Percentiles rank a stretch among this genome's conserved stretches.
phyloP scores from a whole-genome alignment of 2,329 filamentous ascomycete genomes.

The Trichoderma koningiopsis region DNA sequence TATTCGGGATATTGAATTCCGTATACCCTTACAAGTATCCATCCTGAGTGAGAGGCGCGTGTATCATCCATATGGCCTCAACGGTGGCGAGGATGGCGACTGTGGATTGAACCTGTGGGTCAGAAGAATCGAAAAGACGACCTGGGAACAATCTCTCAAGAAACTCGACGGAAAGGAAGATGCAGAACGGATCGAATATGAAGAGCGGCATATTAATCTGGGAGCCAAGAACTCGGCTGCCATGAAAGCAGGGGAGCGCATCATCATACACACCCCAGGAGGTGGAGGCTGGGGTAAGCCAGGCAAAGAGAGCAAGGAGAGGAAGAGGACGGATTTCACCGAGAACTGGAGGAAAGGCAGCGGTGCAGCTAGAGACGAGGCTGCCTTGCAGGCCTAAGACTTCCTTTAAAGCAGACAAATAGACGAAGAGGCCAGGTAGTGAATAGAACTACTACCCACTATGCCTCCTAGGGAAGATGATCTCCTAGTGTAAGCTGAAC shows the following conservation, averaged over 20 bases:
- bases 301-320: constrained; percentile 58
- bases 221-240: constrained; percentile 78
- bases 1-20: constrained; percentile 76
- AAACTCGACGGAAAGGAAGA: constrained; percentile 40
- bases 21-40: constrained; percentile 73
- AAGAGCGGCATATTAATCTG: constrained; percentile 68
- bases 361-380: constrained; percentile 58
- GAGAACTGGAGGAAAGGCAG: constrained; percentile 59
- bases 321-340: constrained; percentile 55
- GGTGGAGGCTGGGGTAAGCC: constrained; percentile 74
- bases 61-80: constrained; percentile 67
- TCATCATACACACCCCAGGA: constrained; percentile 76
- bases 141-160: constrained; percentile 50
- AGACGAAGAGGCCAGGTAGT: not conserved
- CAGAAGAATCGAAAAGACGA: constrained; percentile 64
- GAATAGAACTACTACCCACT: not conserved
- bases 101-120: constrained; percentile 90
- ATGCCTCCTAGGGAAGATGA: not conserved
- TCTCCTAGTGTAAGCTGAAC: not conserved
- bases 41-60: constrained; percentile 79
- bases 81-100: constrained; percentile 76
- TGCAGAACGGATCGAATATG: constrained; percentile 47
- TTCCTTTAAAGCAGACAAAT: not conserved
- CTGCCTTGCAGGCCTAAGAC: constrained; percentile 56
- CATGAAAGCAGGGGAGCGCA: constrained; percentile 75